Conservation (phyloP, 169 alveolate genomes). For the Theileria orientalis region DNA sequence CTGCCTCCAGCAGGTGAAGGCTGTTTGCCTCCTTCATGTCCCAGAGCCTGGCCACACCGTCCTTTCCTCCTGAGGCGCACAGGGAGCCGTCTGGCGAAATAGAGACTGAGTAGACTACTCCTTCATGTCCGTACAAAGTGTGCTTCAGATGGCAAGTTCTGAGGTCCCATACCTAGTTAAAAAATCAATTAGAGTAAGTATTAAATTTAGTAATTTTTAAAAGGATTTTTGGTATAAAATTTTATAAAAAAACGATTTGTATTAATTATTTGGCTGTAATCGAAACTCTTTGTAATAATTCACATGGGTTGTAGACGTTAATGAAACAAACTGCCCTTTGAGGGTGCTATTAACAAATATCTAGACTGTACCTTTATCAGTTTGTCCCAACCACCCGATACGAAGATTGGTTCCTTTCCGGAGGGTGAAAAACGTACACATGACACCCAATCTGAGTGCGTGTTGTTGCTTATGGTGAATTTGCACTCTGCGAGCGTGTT, state of each 20-base stretch:
- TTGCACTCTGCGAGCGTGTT: slow-evolving; percentile 97
- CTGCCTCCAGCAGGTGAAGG: slow-evolving; percentile 89
- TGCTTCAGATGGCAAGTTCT: slow-evolving; percentile 89
- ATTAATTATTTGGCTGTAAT: neutral
- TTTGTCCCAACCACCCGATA: slow-evolving; percentile 97
- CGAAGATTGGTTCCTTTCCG: slow-evolving; percentile 91
- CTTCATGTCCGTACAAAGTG: slow-evolving; percentile 94
- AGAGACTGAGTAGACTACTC: slow-evolving; percentile 91
- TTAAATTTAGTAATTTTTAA: too few species aligned
- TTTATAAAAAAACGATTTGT: neutral
- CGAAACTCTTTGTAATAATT: neutral
- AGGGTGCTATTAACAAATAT: neutral
- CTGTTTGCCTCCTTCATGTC: slow-evolving; percentile 94
- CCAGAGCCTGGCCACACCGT: slow-evolving; percentile 94
- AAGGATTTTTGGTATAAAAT: too few species aligned
- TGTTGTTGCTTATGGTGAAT: slow-evolving; percentile 90
- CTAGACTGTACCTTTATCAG: slow-evolving; percentile 83
- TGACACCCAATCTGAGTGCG: slow-evolving; percentile 97
- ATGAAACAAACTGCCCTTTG: too few species aligned
- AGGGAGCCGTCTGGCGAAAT: slow-evolving; percentile 96
- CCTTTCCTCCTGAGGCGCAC: slow-evolving; percentile 99
- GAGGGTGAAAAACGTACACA: slow-evolving; percentile 96
- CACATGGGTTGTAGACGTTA: too few species aligned
- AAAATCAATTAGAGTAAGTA: too few species aligned
- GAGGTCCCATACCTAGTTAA: slow-evolving; percentile 92